Conservation (phyloP, 139 green algal species). For the Picocystis salinarum region DNA sequence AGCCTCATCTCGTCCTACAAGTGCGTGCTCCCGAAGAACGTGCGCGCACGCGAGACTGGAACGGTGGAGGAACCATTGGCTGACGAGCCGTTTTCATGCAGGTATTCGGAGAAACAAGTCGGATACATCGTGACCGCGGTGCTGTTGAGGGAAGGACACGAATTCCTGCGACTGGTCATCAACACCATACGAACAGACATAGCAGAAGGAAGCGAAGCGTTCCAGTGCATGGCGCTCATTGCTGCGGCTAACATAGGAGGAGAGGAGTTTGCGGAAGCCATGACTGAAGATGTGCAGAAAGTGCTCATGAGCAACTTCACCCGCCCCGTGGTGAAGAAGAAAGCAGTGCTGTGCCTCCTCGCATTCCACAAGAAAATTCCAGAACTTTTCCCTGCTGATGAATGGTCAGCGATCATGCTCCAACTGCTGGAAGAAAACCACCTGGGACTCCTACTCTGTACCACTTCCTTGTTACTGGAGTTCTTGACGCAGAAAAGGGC, state of each 20-base stretch:
- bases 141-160: constrained; percentile 79
- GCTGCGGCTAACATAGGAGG: constrained; percentile 84
- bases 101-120: constrained; percentile 96
- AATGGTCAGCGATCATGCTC: constrained; percentile 28
- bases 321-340: constrained; percentile 82
- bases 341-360: constrained; percentile 86
- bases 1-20: constrained; percentile 79
- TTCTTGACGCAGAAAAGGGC: constrained; percentile 27
- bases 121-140: constrained; percentile 79
- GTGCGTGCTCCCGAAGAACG: constrained; percentile 21
- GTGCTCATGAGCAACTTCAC: constrained; percentile 48
- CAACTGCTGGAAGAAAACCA: constrained; percentile 78
- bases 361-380: constrained; percentile 62
- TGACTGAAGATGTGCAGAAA: constrained; percentile 75
- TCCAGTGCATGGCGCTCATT: constrained; percentile 81
- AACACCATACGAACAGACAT: constrained; percentile 90
- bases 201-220: constrained; percentile 74
- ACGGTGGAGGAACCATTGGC: no score
- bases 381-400: constrained; percentile 20
- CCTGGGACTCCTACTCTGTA: constrained; percentile 62
- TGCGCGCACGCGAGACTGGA: no score
- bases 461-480: constrained; percentile 64
- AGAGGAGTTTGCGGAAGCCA: constrained; percentile 78
- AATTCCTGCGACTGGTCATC: constrained; percentile 92
- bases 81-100: no score